These are phyloP conservation scores for Edaphochlamys debaryana DNA, from an alignment of 139 green algal species.

Conservation along the genomic window DNA sequence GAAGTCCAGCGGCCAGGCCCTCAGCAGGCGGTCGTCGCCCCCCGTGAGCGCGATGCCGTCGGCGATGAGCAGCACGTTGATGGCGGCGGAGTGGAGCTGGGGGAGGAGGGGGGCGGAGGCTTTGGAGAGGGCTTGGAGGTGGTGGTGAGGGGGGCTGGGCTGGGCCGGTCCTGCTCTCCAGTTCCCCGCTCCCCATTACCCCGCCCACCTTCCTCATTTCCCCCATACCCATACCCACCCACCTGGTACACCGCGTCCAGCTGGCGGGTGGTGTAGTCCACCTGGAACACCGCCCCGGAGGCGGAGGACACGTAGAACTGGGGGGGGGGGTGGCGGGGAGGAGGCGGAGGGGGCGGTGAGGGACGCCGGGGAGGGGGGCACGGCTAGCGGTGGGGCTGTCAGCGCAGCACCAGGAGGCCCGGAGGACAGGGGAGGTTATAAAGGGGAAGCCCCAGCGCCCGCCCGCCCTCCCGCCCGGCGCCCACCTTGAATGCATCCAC, in stretches of 20 bases:
- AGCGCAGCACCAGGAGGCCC: no score
- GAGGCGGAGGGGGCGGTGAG: no score
- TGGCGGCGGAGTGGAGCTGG: conserved; percentile 77
- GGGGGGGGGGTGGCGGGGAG: no score
- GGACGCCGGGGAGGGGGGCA: background rate
- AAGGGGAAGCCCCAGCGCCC: no score
- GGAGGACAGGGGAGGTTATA: no score
- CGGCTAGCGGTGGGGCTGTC: background rate
- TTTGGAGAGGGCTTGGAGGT: no score
- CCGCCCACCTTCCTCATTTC: no score
- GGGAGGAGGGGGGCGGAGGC: background rate
- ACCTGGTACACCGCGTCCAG: background rate
- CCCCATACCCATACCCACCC: no score
- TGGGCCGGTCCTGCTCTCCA: no score
- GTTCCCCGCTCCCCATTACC: no score
- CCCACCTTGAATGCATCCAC: conserved; percentile 37
- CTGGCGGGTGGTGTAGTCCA: conserved; percentile 40
- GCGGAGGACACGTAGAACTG: background rate
- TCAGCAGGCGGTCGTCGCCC: conserved; percentile 72
- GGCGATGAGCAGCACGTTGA: conserved; percentile 71
- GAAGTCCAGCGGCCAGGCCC: conserved; percentile 86
- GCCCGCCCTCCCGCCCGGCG: no score
- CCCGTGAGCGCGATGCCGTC: conserved; percentile 79
- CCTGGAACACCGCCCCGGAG: conserved; percentile 67
- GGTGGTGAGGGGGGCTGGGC: no score